Percentiles rank a stretch among this genome's conserved stretches.
Evolutionary conservation across 2,329 filamentous ascomycete species (phyloP).

Genomic region (Fusarium miscanthi): DNA sequence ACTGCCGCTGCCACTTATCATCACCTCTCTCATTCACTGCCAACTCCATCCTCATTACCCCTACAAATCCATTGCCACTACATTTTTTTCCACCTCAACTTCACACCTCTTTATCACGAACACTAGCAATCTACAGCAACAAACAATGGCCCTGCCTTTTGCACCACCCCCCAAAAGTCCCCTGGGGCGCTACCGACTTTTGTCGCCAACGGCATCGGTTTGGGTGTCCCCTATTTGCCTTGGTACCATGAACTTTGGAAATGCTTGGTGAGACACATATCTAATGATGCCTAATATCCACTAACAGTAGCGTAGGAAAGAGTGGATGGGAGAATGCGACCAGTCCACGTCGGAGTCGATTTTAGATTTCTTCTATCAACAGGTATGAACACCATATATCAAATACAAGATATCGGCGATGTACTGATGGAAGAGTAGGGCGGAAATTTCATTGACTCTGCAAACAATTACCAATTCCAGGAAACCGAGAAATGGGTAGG

Average conservation of each 20-base stretch:
- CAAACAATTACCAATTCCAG: conserved; percentile 74
- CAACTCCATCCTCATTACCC: background rate
- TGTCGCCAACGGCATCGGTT: conserved; percentile 73
- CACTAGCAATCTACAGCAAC: background rate
- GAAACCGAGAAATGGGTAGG: conserved; percentile 75
- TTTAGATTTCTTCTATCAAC: conserved; percentile 72
- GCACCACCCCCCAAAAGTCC: conserved; percentile 67
- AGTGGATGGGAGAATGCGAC: conserved; percentile 72
- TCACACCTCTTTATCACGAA: background rate
- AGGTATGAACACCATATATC: conserved; percentile 51
- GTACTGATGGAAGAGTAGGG: conserved; percentile 41
- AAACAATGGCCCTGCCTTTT: conserved; percentile 45
- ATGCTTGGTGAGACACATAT: conserved; percentile 56
- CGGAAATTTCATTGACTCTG: conserved; percentile 80
- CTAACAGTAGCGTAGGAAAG: conserved; percentile 53
- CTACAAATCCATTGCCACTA: background rate
- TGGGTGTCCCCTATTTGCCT: conserved; percentile 75
- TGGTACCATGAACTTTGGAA: conserved; percentile 73
- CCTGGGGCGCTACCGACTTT: conserved; percentile 72
- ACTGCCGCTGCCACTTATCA: background rate
- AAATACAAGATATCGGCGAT: background rate
- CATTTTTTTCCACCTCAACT: background rate
- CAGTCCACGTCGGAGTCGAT: conserved; percentile 71
- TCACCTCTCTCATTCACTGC: background rate
- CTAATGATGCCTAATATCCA: rapidly evolving